phyloP scores from a whole-genome alignment of 495 filamentous ascomycete species.

The Annulohypoxylon nitens region DNA sequence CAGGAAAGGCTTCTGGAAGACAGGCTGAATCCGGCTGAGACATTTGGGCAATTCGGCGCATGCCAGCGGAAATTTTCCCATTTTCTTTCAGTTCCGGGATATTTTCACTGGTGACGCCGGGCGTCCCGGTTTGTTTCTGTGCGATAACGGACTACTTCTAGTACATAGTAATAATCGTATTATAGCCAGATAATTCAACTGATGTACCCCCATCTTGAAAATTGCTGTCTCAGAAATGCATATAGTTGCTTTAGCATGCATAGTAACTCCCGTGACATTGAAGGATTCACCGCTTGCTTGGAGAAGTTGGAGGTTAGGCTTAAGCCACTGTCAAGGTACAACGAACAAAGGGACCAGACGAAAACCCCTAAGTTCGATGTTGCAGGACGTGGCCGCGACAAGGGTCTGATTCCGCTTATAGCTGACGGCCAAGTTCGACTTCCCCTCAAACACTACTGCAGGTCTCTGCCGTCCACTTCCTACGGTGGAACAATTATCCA shows the following conservation, averaged over 20 bases:
- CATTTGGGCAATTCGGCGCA: conserved; percentile 25
- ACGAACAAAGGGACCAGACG: conserved; percentile 1
- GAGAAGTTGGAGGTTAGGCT: conserved; percentile 2
- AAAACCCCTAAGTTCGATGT: background rate
- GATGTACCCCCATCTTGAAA: conserved; percentile 15
- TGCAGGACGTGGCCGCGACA: conserved; percentile 10
- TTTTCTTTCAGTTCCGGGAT: conserved; percentile 20
- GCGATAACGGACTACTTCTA: conserved; percentile 37
- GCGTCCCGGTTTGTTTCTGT: conserved; percentile 32
- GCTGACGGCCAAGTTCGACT: conserved; percentile 21
- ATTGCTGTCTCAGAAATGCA: conserved; percentile 5
- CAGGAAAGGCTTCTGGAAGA: conserved; percentile 18
- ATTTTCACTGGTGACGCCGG: conserved; percentile 34
- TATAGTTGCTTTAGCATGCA: conserved; percentile 8
- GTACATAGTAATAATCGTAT: background rate
- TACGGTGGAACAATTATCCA: conserved; percentile 34
- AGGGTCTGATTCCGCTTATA: conserved; percentile 17
- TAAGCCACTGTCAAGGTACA: conserved; percentile 5
- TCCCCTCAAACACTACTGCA: conserved; percentile 23
- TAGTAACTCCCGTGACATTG: conserved; percentile 16
- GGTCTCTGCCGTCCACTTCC: conserved; percentile 13
- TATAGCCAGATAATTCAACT: background rate
- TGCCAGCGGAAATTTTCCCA: conserved; percentile 1
- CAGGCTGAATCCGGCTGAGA: conserved; percentile 32
- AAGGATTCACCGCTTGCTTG: conserved; percentile 5